A percentile compares a stretch with the other conserved stretches of the same genome.
phyloP scores from a whole-genome alignment of 768 basidiomycete species.

The Clitopilus passeckerianus region DNA sequence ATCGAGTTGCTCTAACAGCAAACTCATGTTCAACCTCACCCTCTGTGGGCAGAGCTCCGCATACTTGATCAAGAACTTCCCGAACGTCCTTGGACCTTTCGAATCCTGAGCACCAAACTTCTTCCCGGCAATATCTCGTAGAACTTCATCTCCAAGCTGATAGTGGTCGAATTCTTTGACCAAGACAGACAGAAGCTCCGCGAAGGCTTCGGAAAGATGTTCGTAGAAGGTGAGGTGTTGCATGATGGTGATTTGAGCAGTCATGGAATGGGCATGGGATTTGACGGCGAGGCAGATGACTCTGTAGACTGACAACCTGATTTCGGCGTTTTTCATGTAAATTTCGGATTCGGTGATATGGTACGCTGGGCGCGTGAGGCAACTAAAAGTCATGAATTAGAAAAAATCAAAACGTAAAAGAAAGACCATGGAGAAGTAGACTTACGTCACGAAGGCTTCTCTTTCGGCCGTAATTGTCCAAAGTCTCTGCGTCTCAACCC shows the following conservation, averaged over 20 bases:
- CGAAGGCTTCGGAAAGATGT: conserved; percentile 91
- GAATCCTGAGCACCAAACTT: conserved; percentile 76
- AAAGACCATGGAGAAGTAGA: conserved; percentile 10
- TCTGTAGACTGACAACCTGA: conserved; percentile 76
- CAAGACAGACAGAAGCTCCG: conserved; percentile 78
- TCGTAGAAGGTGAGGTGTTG: conserved; percentile 92
- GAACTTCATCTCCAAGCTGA: conserved; percentile 86
- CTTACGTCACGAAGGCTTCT: conserved; percentile 82
- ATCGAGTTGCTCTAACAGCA: conserved; percentile 83
- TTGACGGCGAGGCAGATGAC: conserved; percentile 91
- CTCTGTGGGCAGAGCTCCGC: conserved; percentile 76
- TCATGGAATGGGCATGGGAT: conserved; percentile 77
- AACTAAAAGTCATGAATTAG: conserved; percentile 45
- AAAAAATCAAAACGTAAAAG: no score
- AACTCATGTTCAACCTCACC: conserved; percentile 84
- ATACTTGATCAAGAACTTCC: conserved; percentile 75
- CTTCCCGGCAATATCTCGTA: conserved; percentile 82
- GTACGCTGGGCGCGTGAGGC: conserved; percentile 85
- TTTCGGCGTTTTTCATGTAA: conserved; percentile 77
- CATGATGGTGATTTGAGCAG: conserved; percentile 86
- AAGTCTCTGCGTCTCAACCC: conserved; percentile 63
- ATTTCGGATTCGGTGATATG: conserved; percentile 80
- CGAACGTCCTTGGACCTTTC: conserved; percentile 84
- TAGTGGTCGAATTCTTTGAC: conserved; percentile 84
- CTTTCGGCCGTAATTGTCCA: conserved; percentile 87